A percentile compares a stretch with the other conserved stretches of the same genome.
Conservation (phyloP, 192 early-diverging fungal species). For the Coemansia sp. region DNA sequence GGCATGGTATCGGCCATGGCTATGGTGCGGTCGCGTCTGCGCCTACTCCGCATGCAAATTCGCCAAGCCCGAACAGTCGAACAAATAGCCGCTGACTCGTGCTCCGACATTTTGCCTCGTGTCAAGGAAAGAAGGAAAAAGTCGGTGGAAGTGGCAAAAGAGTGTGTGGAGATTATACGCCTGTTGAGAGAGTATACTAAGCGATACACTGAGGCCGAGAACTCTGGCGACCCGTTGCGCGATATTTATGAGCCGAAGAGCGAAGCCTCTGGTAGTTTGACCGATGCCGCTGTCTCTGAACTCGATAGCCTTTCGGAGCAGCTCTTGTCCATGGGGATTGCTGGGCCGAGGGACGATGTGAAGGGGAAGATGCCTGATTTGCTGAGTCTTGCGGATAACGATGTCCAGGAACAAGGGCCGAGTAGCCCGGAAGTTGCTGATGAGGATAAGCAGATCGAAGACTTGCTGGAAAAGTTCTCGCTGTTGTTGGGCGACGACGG, state of each 20-base stretch:
- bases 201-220: not conserved
- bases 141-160: slow-evolving; percentile 31
- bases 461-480: slow-evolving; percentile 29
- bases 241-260: not conserved
- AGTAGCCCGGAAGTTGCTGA: not conserved
- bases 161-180: slow-evolving; percentile 45
- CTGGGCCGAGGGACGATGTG: not conserved
- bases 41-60: slow-evolving; percentile 34
- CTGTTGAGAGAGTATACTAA: slow-evolving; percentile 26
- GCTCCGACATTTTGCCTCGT: slow-evolving; percentile 10
- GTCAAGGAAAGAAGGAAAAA: slow-evolving; percentile 24
- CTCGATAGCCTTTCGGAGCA: slow-evolving; percentile 44
- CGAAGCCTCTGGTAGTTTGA: not conserved
- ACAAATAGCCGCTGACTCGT: not conserved
- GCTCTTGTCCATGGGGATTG: slow-evolving; percentile 31
- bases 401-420: not conserved
- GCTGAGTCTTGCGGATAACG: slow-evolving; percentile 5
- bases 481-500: slow-evolving; percentile 26
- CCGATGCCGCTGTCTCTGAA: slow-evolving; percentile 14
- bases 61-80: slow-evolving; percentile 28
- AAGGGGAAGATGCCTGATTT: slow-evolving; percentile 31
- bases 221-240: not conserved
- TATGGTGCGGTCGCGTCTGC: slow-evolving; percentile 52
- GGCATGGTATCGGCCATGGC: slow-evolving; percentile 34
- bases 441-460: slow-evolving; percentile 35